phyloP scores from a whole-genome alignment of 2,329 filamentous ascomycete genomes.

The Helminthosporium solani region DNA sequence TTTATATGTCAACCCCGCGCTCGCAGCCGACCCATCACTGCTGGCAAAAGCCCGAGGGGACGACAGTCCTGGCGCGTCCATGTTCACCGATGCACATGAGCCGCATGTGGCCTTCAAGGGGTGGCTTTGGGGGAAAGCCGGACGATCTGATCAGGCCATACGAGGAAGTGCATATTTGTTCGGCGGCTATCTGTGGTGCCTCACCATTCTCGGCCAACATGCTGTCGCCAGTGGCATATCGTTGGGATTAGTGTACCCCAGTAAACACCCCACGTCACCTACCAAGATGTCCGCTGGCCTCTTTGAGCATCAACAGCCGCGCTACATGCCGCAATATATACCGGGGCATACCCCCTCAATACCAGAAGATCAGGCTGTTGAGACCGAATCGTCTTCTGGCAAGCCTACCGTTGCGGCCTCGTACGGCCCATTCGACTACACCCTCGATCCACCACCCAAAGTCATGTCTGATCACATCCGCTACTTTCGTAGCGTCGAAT shows the following conservation, averaged over 20 bases:
- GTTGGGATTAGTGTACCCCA: constrained; percentile 12
- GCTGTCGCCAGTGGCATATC: constrained; percentile 34
- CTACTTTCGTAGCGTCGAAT: constrained; percentile 69
- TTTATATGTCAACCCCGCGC: constrained; percentile 28
- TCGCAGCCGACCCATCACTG: constrained; percentile 18
- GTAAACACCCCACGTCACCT: constrained; percentile 2
- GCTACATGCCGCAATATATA: constrained; percentile 39
- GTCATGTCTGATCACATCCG: constrained; percentile 64
- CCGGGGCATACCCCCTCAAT: not conserved
- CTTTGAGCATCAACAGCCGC: constrained; percentile 41
- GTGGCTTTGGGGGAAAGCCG: constrained; percentile 23
- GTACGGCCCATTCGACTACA: constrained; percentile 8
- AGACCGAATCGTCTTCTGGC: too few relatives aligned
- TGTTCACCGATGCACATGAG: constrained; percentile 18
- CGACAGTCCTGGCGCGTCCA: constrained; percentile 3
- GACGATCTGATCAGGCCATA: constrained; percentile 11
- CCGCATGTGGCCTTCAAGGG: constrained; percentile 26
- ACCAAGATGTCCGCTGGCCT: constrained; percentile 1
- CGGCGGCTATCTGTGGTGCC: constrained; percentile 31
- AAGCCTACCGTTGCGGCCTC: not conserved
- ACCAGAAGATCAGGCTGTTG: not conserved
- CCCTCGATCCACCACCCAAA: constrained; percentile 9
- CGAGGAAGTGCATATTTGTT: constrained; percentile 23
- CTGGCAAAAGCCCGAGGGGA: constrained; percentile 19
- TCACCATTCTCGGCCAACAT: constrained; percentile 21